Evolutionary conservation across 768 basidiomycete species (phyloP), one percentile per base, ranked within the genome.

Genomic region (Tremella mesenterica): DNA sequence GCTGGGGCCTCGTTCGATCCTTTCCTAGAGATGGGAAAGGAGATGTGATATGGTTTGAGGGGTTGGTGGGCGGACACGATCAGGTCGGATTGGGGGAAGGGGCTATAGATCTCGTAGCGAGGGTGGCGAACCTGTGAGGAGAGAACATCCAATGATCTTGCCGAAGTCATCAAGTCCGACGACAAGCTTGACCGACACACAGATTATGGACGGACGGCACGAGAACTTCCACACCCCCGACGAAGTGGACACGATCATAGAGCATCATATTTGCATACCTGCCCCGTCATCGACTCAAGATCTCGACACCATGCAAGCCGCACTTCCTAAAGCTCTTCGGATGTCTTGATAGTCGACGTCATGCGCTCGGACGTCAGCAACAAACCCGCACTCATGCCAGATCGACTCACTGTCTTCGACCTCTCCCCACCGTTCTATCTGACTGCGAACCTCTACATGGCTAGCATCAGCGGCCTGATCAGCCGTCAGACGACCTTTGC

Each of bases 391-490:
- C 16, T 31, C 20, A n/a, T 27, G 48, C 46, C 12, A 3, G 26
- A 45, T 8, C n/a, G n/a, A 73, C 95, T 78, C 66, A 97, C 93
- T 88, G 72, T 97, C 95, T 77, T 97, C 95, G 0, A 99, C 95
- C 75, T 97, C 93, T n/a, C 95, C 95, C 95, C 95, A 99, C 45
- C 84, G 80, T 73, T 92, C 83, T 56, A 96, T 96, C 75, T 97
- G 93, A 70, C 89, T 92, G 58, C 83, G 79, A 0, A 99, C 93
- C 75, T 99, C 95, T 7, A 93, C 92, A 48, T 85, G 85, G 6
- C 89, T 81, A 0, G 88, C 88, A 46, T 82, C 73, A 1, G 91
- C 81, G 8, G 93, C 92, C 67, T 89, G 77, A 64, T 99, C 88
- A 1, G 83, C 87, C 3, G 81, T 81, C 36, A 96, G 70, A 53